Conservation (phyloP, 805 yeast species). For the Yamadazyma sp. region DNA sequence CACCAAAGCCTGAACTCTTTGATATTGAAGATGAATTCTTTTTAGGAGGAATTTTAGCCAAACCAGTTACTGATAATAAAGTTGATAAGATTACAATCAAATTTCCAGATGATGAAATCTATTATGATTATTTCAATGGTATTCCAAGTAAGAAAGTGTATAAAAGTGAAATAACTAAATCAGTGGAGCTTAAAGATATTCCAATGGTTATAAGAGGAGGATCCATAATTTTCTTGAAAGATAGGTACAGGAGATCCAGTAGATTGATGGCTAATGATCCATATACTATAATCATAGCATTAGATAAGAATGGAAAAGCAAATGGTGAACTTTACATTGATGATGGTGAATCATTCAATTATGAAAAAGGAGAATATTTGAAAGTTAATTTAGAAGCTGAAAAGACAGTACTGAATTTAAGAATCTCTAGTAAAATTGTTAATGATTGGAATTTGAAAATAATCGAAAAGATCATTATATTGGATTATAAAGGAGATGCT, state of each 20-base stretch:
- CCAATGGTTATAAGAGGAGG: constrained; percentile 85
- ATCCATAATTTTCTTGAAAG: constrained; percentile 60
- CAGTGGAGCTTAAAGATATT: constrained; percentile 52
- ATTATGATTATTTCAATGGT: constrained; percentile 53
- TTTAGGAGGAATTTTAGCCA: constrained; percentile 74
- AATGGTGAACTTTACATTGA: constrained; percentile 67
- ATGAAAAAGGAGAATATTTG: constrained; percentile 47
- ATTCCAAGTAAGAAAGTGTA: constrained; percentile 7
- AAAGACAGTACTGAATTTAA: too few species aligned
- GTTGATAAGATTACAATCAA: constrained; percentile 39
- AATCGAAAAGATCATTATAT: constrained; percentile 55
- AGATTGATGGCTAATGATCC: constrained; percentile 77
- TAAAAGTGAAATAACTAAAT: constrained; percentile 21
- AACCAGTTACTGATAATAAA: constrained; percentile 69
- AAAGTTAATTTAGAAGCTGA: constrained; percentile 19
- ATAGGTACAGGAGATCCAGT: constrained; percentile 77
- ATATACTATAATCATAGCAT: constrained; percentile 66
- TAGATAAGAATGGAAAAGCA: constrained; percentile 48
- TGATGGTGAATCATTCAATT: constrained; percentile 75
- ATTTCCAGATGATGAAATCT: constrained; percentile 54
- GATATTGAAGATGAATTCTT: constrained; percentile 80
- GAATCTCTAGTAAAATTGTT: constrained; percentile 4
- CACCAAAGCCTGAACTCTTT: constrained; percentile 43
- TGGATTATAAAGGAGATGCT: constrained; percentile 27
- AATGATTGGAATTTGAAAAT: constrained; percentile 20